A percentile compares a stretch with the other conserved stretches of the same genome.
Evolutionary conservation across 306 rosid genomes (phyloP).

Genomic region (Crataegus laevigata): DNA sequence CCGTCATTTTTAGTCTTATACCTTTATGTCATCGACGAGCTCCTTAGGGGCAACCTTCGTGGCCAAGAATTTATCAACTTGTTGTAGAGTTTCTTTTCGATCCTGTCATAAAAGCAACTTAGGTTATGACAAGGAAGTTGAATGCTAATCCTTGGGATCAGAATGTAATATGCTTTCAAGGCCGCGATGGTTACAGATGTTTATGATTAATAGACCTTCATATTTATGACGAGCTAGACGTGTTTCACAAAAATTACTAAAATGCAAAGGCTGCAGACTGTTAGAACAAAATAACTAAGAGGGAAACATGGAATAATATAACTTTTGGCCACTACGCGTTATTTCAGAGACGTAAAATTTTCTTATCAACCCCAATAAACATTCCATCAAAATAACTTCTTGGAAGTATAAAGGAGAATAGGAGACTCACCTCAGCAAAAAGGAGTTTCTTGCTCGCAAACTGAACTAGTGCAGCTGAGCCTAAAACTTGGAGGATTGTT

Average conservation of each 20-base stretch:
- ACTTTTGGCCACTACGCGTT: not conserved
- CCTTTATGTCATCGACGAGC: conserved; percentile 75
- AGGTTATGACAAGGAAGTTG: not conserved
- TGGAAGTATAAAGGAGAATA: not conserved
- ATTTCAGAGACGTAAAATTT: not conserved
- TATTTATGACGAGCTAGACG: not conserved
- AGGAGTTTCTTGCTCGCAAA: conserved; percentile 74
- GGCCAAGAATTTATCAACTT: conserved; percentile 71
- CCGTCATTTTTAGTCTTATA: conserved; percentile 2
- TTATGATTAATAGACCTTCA: too few relatives aligned
- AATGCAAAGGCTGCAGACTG: not conserved
- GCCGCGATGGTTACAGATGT: not conserved
- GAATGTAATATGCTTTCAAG: not conserved
- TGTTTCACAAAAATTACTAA: not conserved
- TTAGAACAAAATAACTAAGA: not conserved
- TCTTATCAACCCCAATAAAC: not conserved
- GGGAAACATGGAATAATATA: not conserved
- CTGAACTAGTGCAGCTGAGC: conserved; percentile 86
- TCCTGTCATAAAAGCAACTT: conserved; percentile 40
- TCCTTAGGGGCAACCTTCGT: conserved; percentile 89
- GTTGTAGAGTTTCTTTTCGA: conserved; percentile 60
- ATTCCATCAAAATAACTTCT: not conserved
- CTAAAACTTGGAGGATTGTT: conserved; percentile 77
- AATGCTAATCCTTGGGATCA: not conserved
- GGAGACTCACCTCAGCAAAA: conserved; percentile 66